Evolutionary conservation across 441 rosid species (phyloP).

Genomic region (Aleurites moluccanus): DNA sequence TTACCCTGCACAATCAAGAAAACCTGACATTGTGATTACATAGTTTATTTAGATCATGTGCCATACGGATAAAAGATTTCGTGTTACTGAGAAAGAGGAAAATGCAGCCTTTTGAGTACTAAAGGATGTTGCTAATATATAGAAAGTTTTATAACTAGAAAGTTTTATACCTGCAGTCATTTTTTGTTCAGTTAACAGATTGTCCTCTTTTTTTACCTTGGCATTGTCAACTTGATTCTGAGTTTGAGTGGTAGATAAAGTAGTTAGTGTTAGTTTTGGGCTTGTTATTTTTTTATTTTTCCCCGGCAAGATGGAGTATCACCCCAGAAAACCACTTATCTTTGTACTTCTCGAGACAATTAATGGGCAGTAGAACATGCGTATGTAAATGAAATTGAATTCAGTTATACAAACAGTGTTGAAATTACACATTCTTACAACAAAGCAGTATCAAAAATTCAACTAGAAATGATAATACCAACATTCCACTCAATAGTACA

Average conservation of each 20-base stretch:
- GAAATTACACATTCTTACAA: not conserved
- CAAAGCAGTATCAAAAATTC: not conserved
- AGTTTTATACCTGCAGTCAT: not conserved
- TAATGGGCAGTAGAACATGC: not conserved
- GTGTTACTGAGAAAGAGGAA: not conserved
- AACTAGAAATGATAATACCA: not conserved
- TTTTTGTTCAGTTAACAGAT: not conserved
- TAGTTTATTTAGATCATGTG: constrained; percentile 1
- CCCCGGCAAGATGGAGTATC: not conserved
- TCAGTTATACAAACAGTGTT: not conserved
- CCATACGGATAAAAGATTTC: not conserved
- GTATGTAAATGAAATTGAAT: not conserved
- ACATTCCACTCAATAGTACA: not conserved
- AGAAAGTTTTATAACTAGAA: not conserved
- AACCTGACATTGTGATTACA: not conserved
- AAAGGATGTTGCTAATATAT: not conserved
- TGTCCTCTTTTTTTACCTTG: not conserved
- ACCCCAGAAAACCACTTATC: not conserved
- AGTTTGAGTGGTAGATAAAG: not conserved
- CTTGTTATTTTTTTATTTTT: not conserved
- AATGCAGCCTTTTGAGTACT: not conserved
- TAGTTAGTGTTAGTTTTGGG: not conserved
- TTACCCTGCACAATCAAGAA: not conserved
- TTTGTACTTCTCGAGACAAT: not conserved
- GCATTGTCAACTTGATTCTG: not conserved